phyloP scores from a whole-genome alignment of 2,329 filamentous ascomycete genomes.

The Annulohypoxylon truncatum region DNA sequence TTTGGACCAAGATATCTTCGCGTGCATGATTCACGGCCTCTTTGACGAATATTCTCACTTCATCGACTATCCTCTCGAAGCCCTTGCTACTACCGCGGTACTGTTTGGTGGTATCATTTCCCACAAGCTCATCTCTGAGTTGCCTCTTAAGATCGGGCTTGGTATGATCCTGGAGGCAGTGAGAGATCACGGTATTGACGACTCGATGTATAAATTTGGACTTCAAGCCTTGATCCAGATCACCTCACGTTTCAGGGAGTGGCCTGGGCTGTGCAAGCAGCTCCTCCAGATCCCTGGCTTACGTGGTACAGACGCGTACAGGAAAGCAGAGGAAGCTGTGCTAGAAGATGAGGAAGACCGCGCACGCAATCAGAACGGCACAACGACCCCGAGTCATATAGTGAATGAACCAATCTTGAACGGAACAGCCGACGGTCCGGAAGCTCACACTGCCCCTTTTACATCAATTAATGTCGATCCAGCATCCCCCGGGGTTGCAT shows the following conservation, averaged over 20 bases:
- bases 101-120: slow-evolving; percentile 97
- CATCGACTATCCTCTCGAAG: slow-evolving; percentile 94
- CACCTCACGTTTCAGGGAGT: slow-evolving; percentile 84
- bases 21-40: slow-evolving; percentile 97
- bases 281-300: slow-evolving; percentile 84
- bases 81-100: slow-evolving; percentile 93
- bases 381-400: slow-evolving; percentile 51
- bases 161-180: slow-evolving; percentile 99
- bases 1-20: slow-evolving; percentile 91
- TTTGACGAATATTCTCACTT: slow-evolving; percentile 99
- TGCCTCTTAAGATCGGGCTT: slow-evolving; percentile 92
- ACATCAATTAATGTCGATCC: slow-evolving; percentile 81
- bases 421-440: slow-evolving; percentile 75
- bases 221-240: slow-evolving; percentile 94
- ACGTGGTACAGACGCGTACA: slow-evolving; percentile 85
- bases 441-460: slow-evolving; percentile 78
- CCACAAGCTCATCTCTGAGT: slow-evolving; percentile 87
- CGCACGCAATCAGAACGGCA: slow-evolving; percentile 66
- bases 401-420: slow-evolving; percentile 71
- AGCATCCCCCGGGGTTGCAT: slow-evolving; percentile 70
- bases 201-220: slow-evolving; percentile 98
- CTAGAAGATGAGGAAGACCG: slow-evolving; percentile 73
- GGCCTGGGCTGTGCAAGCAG: slow-evolving; percentile 93
- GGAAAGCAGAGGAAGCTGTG: slow-evolving; percentile 84
- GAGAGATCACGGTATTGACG: slow-evolving; percentile 81